phyloP scores from a whole-genome alignment of 2,329 filamentous ascomycete species.

The Neopestalotiopsis clavispora region DNA sequence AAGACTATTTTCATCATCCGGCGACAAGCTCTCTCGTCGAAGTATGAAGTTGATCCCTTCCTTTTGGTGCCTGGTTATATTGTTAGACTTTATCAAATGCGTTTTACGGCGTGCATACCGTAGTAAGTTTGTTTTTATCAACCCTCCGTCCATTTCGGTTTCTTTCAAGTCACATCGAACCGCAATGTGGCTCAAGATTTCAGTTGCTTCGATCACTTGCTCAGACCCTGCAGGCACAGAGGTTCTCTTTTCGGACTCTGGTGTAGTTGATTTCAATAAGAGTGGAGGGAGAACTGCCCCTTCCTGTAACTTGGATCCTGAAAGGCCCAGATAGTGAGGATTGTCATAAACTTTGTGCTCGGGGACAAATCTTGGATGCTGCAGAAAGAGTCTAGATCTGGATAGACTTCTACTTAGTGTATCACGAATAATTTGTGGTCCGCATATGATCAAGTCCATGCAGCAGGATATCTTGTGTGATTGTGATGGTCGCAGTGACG shows the following conservation, averaged over 20 bases:
- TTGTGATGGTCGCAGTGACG: not conserved
- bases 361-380: not conserved
- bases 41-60: not conserved
- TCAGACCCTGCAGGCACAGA: not conserved
- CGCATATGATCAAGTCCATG: slow-evolving; percentile 1
- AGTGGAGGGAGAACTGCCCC: not conserved
- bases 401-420: not conserved
- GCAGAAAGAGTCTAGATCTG: not conserved
- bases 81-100: not conserved
- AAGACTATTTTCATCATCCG: too few relatives aligned
- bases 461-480: not conserved
- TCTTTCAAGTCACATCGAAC: not conserved
- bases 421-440: not conserved
- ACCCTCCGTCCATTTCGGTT: not conserved
- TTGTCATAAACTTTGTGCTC: not conserved
- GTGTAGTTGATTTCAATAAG: not conserved
- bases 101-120: not conserved
- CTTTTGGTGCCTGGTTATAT: not conserved
- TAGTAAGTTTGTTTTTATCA: not conserved
- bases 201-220: not conserved
- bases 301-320: not conserved
- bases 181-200: not conserved
- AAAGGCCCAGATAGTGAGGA: not conserved
- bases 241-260: not conserved
- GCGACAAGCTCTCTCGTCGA: too few relatives aligned